Percentiles rank a stretch among this genome's conserved stretches.
Evolutionary conservation across 2,329 filamentous ascomycete genomes (phyloP).

Genomic region (Aspergillus sp.): DNA sequence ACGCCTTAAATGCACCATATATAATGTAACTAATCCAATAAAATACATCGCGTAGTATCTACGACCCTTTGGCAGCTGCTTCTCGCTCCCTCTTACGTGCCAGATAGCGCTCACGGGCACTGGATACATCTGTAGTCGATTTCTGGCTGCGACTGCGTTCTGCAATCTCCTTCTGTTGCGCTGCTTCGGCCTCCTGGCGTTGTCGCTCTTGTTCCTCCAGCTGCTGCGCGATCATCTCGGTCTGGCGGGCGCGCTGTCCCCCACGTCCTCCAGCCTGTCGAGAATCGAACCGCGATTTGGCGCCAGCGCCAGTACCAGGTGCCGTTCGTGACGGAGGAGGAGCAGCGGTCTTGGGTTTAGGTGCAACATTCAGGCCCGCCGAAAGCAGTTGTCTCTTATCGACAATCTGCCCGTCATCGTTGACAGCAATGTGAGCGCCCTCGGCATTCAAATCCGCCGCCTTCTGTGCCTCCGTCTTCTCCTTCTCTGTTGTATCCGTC

Average conservation of each 20-base stretch:
- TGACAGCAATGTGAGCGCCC: slow-evolving; percentile 56
- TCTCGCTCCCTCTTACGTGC: slow-evolving; percentile 57
- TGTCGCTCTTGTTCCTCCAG: slow-evolving; percentile 57
- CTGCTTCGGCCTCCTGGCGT: slow-evolving; percentile 58
- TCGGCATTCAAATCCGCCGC: slow-evolving; percentile 54
- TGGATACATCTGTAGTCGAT: slow-evolving; percentile 57
- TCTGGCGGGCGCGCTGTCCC: slow-evolving; percentile 55
- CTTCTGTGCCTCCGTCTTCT: slow-evolving; percentile 53
- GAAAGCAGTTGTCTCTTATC: slow-evolving; percentile 63
- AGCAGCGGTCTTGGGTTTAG: slow-evolving; percentile 48
- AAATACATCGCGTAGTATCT: background rate
- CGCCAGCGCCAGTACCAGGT: slow-evolving; percentile 16
- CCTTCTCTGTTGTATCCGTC: slow-evolving; percentile 32
- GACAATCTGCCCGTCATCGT: slow-evolving; percentile 64
- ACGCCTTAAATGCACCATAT: background rate
- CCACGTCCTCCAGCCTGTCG: slow-evolving; percentile 40
- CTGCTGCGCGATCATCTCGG: slow-evolving; percentile 60
- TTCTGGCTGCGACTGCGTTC: slow-evolving; percentile 60
- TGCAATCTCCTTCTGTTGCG: slow-evolving; percentile 52
- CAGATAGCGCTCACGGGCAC: slow-evolving; percentile 62
- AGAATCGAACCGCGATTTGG: slow-evolving; percentile 21
- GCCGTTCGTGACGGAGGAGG: slow-evolving; percentile 19
- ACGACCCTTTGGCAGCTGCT: slow-evolving; percentile 30
- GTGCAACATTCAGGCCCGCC: slow-evolving; percentile 61
- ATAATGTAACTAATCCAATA: background rate